Base-by-base conservation (phyloP, 192 early-diverging fungal genomes). In the Dissophora ornata region DNA sequence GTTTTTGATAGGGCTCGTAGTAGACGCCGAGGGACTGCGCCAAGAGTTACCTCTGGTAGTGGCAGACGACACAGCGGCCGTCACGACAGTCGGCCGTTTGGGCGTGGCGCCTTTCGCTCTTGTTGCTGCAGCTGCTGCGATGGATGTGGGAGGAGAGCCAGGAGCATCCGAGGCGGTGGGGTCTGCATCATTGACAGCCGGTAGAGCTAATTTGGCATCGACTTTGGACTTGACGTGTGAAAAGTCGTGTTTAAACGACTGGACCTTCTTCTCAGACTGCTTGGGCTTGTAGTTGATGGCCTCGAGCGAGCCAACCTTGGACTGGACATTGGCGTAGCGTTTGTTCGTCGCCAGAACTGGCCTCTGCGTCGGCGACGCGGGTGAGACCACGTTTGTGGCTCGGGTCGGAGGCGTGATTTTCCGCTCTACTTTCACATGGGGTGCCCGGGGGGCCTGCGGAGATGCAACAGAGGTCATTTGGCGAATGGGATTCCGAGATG, bases 231-330 rank as follows among this genome's bases (percentile, higher is more conserved):
- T 65, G 57, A 80, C 19, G 29, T 77, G 73, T 18, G 73, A 77
- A 52, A 77, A 77, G 46, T 67, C 65, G 9, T 61, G 65, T 40
- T 77, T 77, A 53, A 77, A 67, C 12, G 73, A 57, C 40, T 62
- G 73, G 62, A 81, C 69, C 48, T 79, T 83, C 22, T 71, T 81
- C 57, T 75, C 67, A 22, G 62, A 67, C n/a, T 62, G 34, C 32
- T 70, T 79, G 32, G 74, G 69, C 26, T 63, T 71, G 47, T 83
- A 80, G 16, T 64, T 41, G 56, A 73, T 65, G 38, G 69, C 56
- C 2, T 83, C 80, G 12, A 80, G 51, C 22, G 82, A 83, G 9
- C 82, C 82, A 21, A 83, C 75, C 55, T 79, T 81, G 47, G 80
- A 81, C 15, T 77, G 59, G 19, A 75, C 62, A 4, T 62, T 52